phyloP scores from a whole-genome alignment of 306 rosid genomes.

The Cicer yamashitae region DNA sequence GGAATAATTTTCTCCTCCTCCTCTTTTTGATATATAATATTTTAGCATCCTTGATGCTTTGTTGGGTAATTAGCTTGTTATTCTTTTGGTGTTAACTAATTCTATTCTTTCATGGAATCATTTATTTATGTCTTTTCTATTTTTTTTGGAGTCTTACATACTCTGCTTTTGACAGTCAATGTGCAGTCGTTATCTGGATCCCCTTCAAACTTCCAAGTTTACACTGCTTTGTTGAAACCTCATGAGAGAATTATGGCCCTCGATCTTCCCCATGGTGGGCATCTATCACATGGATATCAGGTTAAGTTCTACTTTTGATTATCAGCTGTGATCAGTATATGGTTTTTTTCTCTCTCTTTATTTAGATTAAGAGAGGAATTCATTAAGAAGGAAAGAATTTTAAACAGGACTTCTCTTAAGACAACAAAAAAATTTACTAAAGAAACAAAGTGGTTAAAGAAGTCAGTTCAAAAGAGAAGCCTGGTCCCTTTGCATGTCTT shows the following conservation, averaged over 20 bases:
- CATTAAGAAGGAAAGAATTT: background rate
- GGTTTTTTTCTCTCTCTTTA: background rate
- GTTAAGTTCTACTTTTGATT: slow-evolving; percentile 51
- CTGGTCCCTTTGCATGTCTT: background rate
- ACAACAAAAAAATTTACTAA: background rate
- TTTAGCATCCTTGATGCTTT: slow-evolving; percentile 21
- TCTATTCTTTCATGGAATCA: slow-evolving; percentile 10
- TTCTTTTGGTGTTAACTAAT: slow-evolving; percentile 20
- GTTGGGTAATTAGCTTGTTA: slow-evolving; percentile 6
- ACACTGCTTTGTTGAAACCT: slow-evolving; percentile 91
- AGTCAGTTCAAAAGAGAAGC: background rate
- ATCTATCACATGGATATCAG: slow-evolving; percentile 98
- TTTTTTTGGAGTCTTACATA: slow-evolving; percentile 40
- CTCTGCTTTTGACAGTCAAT: slow-evolving; percentile 69
- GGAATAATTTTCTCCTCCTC: slow-evolving; percentile 5
- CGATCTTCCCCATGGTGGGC: slow-evolving; percentile 96
- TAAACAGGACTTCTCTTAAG: slow-evolving; percentile 11
- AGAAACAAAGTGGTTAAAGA: slow-evolving; percentile 7
- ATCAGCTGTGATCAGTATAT: slow-evolving; percentile 7
- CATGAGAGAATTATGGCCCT: slow-evolving; percentile 98
- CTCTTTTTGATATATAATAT: slow-evolving; percentile 31
- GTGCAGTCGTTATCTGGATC: slow-evolving; percentile 95
- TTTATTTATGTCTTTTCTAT: slow-evolving; percentile 15
- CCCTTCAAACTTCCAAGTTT: slow-evolving; percentile 95
- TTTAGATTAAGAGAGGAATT: background rate